Base-by-base conservation (phyloP, 768 basidiomycete species). In the Pluteus cervinus region DNA sequence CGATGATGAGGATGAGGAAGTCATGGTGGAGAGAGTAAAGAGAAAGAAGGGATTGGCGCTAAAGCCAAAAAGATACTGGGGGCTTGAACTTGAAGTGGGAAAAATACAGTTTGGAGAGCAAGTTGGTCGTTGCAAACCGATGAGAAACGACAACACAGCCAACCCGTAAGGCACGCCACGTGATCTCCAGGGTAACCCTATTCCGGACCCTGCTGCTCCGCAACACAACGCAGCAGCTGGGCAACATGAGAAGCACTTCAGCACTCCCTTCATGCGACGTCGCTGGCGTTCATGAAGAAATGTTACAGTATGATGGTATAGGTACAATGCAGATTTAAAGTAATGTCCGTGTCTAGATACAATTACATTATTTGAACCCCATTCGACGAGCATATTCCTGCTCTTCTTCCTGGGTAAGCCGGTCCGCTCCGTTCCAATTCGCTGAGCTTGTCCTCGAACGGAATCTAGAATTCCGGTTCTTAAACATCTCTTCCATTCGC, bases 361-460 rank as follows among this genome's bases (percentile, higher is more conserved):
- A 12, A 36, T 18, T 18, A 25, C 22, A 29, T 49, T 53, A 71
- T 49, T 65, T 73, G 60, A 77, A 97, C 5, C 93, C 92, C 94
- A 98, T 98, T 40, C 86, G 71, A 51, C 73, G 73, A 4, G 83
- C 90, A 56, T 97, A 98, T 45, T 90, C 86, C 41, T 70, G 63
- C 61, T 93, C 81, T 60, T 97, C 94, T 45, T 84, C 79, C 16
- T 68, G 58, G 11, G 89, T 93, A 49, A 98, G 62, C 17, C 79
- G 71, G 62, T 97, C 94, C n/a, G 82, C 62, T n/a, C 89, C 90
- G 5, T 79, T 74, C 94, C 94, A 98, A 56, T 96, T 96, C 23
- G 94, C 94, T 8, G 89, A 93, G 51, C 90, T 93, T 7, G 89
- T 88, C 32, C 94, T 72, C 5, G 87, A 83, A 41, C 93, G 71